Evolutionary conservation across 176 grass and related monocot species (phyloP), one percentile per base, ranked within the genome.

Genomic region (Musa troglodytarum): DNA sequence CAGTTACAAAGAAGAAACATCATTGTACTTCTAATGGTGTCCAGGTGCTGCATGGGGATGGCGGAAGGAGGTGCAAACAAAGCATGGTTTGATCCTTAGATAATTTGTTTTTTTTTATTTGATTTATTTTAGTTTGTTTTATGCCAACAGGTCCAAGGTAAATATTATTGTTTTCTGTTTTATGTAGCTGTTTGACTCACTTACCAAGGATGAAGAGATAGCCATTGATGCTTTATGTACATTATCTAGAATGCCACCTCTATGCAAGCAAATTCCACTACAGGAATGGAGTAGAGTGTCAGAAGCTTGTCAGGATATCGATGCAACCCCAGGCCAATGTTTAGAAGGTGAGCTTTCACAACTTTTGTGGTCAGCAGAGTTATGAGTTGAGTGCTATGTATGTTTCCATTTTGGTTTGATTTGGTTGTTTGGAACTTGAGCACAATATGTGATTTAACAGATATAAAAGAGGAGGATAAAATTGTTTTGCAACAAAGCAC

Each of bases 201-300:
- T 89, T 74, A 83, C 87, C 0, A 75, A 83, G 53, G 87, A 89
- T 76, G 90, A 93, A 74, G 82, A 93, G 75, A 29, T 69, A n/a
- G 72, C 89, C 29, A 77, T 85, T 43, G 80, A 87, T 65, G 83
- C 81, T 87, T 77, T 89, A 54, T 76, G 82, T 13, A 81, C 77
- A 12, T 65, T 89, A 63, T 82, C 82, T n/a, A 68, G 72, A 81
- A 69, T 54, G 28, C 8, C 59, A 58, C 22, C 53, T 43, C 58
- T 23, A 77, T 76, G 16, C 77, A 72, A 77, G 53, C 43, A 56
- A 56, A 19, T 69, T 8, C 17, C 13, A 11, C 11, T 77, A 3
- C 83, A 54, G 50, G 74, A 77, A 77, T 34, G 16, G 7, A 25
- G 1, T 12, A 77, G 11, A 51, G 29, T 57, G 19, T 67, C 71